phyloP scores from a whole-genome alignment of 148 eudicot species.

The Rhododendron henanense region DNA sequence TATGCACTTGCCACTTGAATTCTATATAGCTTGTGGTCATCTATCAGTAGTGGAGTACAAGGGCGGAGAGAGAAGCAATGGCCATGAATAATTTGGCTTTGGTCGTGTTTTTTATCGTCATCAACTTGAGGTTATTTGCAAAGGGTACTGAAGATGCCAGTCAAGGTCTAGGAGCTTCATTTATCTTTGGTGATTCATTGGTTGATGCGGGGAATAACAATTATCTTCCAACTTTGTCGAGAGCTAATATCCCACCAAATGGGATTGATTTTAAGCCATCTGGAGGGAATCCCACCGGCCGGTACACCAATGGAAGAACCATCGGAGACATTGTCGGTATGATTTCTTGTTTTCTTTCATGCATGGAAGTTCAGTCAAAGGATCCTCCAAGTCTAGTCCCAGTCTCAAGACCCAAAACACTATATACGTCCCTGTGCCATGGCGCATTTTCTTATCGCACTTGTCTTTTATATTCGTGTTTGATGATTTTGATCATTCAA shows the following conservation, averaged over 20 bases:
- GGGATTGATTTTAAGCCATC: slow-evolving; percentile 87
- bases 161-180: slow-evolving; percentile 56
- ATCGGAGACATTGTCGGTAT: slow-evolving; percentile 92
- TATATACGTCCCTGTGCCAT: neutral
- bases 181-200: slow-evolving; percentile 85
- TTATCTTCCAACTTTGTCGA: slow-evolving; percentile 65
- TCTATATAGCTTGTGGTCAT: neutral
- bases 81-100: slow-evolving; percentile 11
- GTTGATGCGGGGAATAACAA: slow-evolving; percentile 95
- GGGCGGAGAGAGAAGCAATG: slow-evolving; percentile 3
- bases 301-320: slow-evolving; percentile 86
- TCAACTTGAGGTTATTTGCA: slow-evolving; percentile 15
- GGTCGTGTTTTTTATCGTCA: slow-evolving; percentile 11
- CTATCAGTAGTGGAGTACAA: neutral
- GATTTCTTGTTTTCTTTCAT: neutral
- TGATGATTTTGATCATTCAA: neutral
- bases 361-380: neutral
- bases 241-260: slow-evolving; percentile 65
- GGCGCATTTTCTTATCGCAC: neutral
- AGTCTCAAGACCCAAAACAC: neutral
- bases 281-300: slow-evolving; percentile 79
- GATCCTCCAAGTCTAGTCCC: neutral
- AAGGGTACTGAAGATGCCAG: slow-evolving; percentile 17
- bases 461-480: neutral
- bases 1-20: neutral